These are phyloP conservation scores for Debaryomyces coudertii DNA, from an alignment of 1,139 yeast genomes.

Conservation along the genomic window DNA sequence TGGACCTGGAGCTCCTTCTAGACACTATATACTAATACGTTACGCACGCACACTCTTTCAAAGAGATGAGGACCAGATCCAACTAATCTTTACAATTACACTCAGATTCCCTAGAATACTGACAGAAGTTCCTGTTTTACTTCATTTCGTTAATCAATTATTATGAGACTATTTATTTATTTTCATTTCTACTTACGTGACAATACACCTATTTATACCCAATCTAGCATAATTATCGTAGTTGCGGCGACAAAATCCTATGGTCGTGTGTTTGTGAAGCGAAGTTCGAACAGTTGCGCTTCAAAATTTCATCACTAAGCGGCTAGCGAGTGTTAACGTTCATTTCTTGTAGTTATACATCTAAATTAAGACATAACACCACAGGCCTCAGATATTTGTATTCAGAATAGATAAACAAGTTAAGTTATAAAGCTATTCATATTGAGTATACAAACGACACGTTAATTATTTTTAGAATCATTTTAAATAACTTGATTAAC, in stretches of 20 bases:
- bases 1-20: conserved; percentile 54
- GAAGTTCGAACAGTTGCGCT: not conserved
- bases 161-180: not conserved
- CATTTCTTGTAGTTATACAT: not conserved
- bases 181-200: not conserved
- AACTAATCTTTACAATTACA: not conserved
- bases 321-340: not conserved
- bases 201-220: not conserved
- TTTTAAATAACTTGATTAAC: not conserved
- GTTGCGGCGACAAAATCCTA: not conserved
- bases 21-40: conserved; percentile 4
- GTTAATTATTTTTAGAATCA: not conserved
- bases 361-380: not conserved
- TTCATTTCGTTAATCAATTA: not conserved
- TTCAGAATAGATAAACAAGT: not conserved
- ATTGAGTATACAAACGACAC: not conserved
- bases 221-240: not conserved
- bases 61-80: not conserved
- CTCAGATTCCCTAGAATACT: not conserved
- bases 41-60: not conserved
- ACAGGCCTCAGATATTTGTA: not conserved
- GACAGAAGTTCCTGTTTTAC: not conserved
- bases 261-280: conserved; percentile 3
- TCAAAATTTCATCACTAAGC: conserved; percentile 4
- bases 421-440: not conserved